Base-by-base conservation (phyloP, 2,329 filamentous ascomycete species). In the Colletotrichum tropicale region DNA sequence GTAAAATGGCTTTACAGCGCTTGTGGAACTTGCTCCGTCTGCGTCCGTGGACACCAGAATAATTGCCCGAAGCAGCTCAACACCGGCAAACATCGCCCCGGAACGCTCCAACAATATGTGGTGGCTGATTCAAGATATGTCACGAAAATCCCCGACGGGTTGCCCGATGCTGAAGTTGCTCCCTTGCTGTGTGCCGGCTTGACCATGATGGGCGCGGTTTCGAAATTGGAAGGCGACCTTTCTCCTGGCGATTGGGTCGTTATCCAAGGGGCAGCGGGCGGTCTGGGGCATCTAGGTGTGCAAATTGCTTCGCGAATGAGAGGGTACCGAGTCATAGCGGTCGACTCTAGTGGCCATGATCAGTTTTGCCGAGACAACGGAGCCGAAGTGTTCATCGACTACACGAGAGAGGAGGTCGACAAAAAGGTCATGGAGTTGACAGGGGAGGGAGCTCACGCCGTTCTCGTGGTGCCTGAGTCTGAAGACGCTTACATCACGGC, bases 1-100 rank as follows among this genome's bases (percentile, higher is more conserved):
- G 82, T 88, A 1, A 87, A 87, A 74, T 88, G 86, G 86, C 80
- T 88, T 1, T 87, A 84, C 76, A 86, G 83, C 6, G 85, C 86
- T 2, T 88, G 86, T 26, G 82, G 82, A 0, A 28, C 77, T 6
- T 88, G 86, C 32, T 80, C 79, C 2, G 80, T 79, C 7, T 88
- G 87, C 68, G 77, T 77, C 3, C 76, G 75, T 8, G 85, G 84
- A 2, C 81, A 83, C 68, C 4, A 76, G 3, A 87, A 87, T 21
- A 86, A 87, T 38, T 88, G 87, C 24, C 79, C 81, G 0, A 81
- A 82, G 9, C 86, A 87, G 60, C 67, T 83, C n/a, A 86, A 87
- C 70, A 86, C 86, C 0, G 84, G 87, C 3, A 79, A 83, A 2
- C 82, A 81, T n/a, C 81, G 83, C 0, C 82, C 83, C 0, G 83